Base-by-base conservation (phyloP, 768 basidiomycete species). In the Leccinum subtestaceum region DNA sequence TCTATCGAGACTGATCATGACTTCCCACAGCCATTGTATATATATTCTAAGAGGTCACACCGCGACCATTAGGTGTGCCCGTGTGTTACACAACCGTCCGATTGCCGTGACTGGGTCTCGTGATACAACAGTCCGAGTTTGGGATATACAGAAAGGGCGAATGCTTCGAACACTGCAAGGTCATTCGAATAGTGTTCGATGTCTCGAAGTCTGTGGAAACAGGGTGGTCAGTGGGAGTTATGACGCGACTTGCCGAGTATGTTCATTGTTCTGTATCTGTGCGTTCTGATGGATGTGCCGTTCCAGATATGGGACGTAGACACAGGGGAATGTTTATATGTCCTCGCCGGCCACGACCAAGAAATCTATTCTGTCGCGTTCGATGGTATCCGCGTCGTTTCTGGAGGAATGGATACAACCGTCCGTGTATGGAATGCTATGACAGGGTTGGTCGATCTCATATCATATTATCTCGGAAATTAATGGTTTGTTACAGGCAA, bases 321-420 rank as follows among this genome's bases (percentile, higher is more conserved):
- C 63, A 94, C 89, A 0, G 95, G 95, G 2, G 81, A 88, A 68
- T 98, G 95, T 70, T 60, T 96, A 34, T 88, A 89, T 57, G 83
- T 93, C 36, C 83, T 96, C 29, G 66, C 78, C 10, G 95, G 95
- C 0, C 95, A 98, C 71, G 84, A 85, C 55, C 88, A 91, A 66
- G 91, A 94, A 75, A 89, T 97, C 10, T 98, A 98, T 68, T 84
- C 88, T 0, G 90, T 97, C 43, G 92, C 93, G 10, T 95, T 94
- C 63, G 93, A 96, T 65, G 95, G 95, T 0, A 75, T 84, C 17
- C 78, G 84, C 12, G 82, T 95, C 52, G 91, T 87, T 1, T 91
- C 91, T 6, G 95, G 94, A 5, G 89, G 89, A n/a, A 75, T 96
- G 62, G 95, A 98, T 66, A 95, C 93, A n/a, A 93, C 89, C 1